phyloP scores from a whole-genome alignment of 75 land plant genomes.

The Selaginella tamariscina region DNA sequence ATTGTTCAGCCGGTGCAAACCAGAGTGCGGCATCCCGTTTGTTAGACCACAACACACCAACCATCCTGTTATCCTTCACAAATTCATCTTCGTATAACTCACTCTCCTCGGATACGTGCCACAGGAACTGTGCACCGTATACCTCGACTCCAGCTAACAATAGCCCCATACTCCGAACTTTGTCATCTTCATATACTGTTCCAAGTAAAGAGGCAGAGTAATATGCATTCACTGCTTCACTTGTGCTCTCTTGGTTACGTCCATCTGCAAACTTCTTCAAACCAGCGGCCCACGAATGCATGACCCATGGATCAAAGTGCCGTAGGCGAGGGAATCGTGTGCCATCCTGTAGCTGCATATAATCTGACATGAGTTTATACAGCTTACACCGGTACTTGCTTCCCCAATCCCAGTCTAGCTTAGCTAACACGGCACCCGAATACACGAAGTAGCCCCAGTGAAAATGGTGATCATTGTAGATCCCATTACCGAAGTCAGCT shows the following conservation, averaged over 20 bases:
- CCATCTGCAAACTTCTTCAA: background rate
- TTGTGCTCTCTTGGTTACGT: constrained; percentile 7
- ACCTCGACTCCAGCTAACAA: background rate
- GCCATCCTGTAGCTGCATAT: constrained; percentile 1
- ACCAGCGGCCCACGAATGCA: constrained; percentile 9
- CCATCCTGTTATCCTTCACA: background rate
- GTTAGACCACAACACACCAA: constrained; percentile 6
- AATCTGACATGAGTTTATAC: background rate
- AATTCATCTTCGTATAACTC: background rate
- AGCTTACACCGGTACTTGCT: background rate
- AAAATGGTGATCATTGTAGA: constrained; percentile 9
- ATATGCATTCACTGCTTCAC: constrained; percentile 9
- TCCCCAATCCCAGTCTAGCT: background rate
- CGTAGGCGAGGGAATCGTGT: background rate
- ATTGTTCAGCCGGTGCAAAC: background rate
- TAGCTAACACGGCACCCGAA: constrained; percentile 5
- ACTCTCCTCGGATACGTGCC: background rate
- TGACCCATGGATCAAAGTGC: constrained; percentile 5
- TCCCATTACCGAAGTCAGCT: background rate
- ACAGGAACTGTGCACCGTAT: background rate
- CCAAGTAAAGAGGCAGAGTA: constrained; percentile 8
- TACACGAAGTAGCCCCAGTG: constrained; percentile 10
- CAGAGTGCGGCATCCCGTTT: background rate
- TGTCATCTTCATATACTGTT: background rate
- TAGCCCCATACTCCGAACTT: background rate